Evolutionary conservation across 73 alveolate genomes (phyloP).

Genomic region (Symbiodinium pilosum): DNA sequence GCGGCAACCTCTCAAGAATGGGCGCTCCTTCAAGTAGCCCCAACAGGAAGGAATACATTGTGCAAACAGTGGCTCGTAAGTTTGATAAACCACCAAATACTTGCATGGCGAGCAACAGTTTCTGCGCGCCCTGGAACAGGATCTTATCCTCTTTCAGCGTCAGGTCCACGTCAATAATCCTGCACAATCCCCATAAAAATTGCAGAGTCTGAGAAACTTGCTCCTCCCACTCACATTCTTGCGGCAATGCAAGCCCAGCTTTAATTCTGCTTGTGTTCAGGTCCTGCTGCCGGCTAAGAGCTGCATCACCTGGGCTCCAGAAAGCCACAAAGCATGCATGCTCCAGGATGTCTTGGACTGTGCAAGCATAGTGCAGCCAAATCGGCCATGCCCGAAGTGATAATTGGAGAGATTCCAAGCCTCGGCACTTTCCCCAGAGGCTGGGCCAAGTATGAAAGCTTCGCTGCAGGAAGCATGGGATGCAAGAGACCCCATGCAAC

Average conservation of each 20-base stretch:
- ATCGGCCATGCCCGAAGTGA: slow-evolving; percentile 98
- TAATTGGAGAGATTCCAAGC: slow-evolving; percentile 99
- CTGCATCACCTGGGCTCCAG: slow-evolving; percentile 97
- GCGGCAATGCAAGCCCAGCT: too few relatives aligned
- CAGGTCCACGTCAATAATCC: slow-evolving; percentile 99
- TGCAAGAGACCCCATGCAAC: too few relatives aligned
- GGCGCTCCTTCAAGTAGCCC: too few relatives aligned
- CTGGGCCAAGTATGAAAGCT: too few relatives aligned
- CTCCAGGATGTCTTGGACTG: too few relatives aligned
- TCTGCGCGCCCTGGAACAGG: slow-evolving; percentile 98
- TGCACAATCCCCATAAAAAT: too few relatives aligned
- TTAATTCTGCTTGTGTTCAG: slow-evolving; percentile 95
- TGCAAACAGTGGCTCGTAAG: too few relatives aligned
- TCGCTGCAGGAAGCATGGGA: too few relatives aligned
- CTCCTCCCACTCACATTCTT: too few relatives aligned
- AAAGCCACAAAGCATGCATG: not conserved
- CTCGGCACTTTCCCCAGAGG: not conserved
- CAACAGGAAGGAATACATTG: too few relatives aligned
- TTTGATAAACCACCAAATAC: too few relatives aligned
- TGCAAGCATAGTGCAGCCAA: not conserved
- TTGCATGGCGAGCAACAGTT: slow-evolving; percentile 96
- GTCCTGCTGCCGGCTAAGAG: slow-evolving; percentile 99
- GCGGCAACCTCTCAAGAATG: not conserved
- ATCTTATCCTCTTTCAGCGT: slow-evolving; percentile 98
- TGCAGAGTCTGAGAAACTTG: too few relatives aligned